Percentiles rank a stretch among this genome's conserved stretches.
These are phyloP conservation scores for Penicillium fimorum DNA, from an alignment of 495 filamentous ascomycete species.

Conservation along the genomic window DNA sequence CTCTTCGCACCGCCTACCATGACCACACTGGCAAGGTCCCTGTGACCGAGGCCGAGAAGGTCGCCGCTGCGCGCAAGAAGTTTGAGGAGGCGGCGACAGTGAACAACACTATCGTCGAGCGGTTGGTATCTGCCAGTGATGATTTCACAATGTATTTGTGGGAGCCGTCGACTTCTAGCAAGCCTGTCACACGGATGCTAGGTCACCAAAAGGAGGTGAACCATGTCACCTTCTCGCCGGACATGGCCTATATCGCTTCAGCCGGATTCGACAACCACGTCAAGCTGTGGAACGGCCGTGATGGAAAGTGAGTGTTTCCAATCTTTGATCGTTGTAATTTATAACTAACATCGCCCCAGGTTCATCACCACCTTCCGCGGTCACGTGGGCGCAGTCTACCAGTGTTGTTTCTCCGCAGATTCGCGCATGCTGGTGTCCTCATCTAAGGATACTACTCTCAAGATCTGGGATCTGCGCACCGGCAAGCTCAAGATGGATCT, in stretches of 20 bases:
- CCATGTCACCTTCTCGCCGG: conserved; percentile 89
- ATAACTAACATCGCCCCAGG: conserved; percentile 24
- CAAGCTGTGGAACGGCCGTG: conserved; percentile 76
- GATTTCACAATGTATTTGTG: conserved; percentile 97
- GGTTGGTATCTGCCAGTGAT: conserved; percentile 85
- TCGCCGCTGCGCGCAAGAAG: conserved; percentile 73
- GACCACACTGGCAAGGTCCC: conserved; percentile 79
- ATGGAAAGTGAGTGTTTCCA: conserved; percentile 55
- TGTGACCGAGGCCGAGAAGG: conserved; percentile 63
- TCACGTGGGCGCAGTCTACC: conserved; percentile 92
- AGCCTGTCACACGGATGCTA: conserved; percentile 81
- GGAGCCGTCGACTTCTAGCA: conserved; percentile 76
- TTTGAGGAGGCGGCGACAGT: conserved; percentile 85
- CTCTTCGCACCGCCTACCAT: conserved; percentile 81
- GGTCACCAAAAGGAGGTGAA: conserved; percentile 98
- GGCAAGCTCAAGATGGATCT: conserved; percentile 84
- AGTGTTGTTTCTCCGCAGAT: conserved; percentile 87
- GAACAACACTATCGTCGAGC: conserved; percentile 75
- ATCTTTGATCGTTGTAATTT: neutral
- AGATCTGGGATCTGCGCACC: conserved; percentile 86
- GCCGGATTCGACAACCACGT: conserved; percentile 90
- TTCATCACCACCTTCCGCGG: conserved; percentile 86
- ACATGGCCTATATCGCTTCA: conserved; percentile 81
- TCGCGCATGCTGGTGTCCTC: conserved; percentile 78
- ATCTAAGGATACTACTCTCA: conserved; percentile 91